phyloP scores from a whole-genome alignment of 768 basidiomycete genomes.

The Hericium rajendrae region DNA sequence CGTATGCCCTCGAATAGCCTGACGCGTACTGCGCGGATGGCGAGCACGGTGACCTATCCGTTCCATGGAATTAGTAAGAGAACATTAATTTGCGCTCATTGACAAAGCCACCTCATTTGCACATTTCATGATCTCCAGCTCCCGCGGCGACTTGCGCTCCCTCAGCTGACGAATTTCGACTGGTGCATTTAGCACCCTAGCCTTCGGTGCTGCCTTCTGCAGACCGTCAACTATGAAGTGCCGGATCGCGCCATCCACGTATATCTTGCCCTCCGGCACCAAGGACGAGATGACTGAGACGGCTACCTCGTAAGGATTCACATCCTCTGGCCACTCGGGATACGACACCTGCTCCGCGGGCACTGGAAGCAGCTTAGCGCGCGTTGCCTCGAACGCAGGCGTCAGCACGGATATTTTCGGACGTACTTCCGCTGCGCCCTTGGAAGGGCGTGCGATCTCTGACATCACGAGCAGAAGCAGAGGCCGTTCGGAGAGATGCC shows the following conservation, averaged over 20 bases:
- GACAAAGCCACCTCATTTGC: slow-evolving; percentile 55
- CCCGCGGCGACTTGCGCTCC: slow-evolving; percentile 65
- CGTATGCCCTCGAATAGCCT: slow-evolving; percentile 61
- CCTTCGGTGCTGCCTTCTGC: slow-evolving; percentile 30
- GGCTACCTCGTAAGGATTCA: slow-evolving; percentile 49
- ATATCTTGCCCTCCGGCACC: slow-evolving; percentile 29
- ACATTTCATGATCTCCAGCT: slow-evolving; percentile 64
- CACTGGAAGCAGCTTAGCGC: slow-evolving; percentile 52
- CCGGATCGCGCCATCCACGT: slow-evolving; percentile 51
- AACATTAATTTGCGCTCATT: not conserved
- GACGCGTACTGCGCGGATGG: slow-evolving; percentile 56
- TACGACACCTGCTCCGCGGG: slow-evolving; percentile 32
- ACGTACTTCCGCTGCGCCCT: slow-evolving; percentile 21
- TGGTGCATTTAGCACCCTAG: slow-evolving; percentile 40
- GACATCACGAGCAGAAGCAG: slow-evolving; percentile 60
- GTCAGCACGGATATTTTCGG: slow-evolving; percentile 55
- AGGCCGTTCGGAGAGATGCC: slow-evolving; percentile 73
- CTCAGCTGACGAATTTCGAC: slow-evolving; percentile 48
- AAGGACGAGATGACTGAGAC: slow-evolving; percentile 21
- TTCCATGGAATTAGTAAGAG: not conserved
- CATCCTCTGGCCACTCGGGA: slow-evolving; percentile 22
- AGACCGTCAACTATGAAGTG: slow-evolving; percentile 62
- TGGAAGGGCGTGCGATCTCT: slow-evolving; percentile 6
- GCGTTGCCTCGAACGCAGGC: slow-evolving; percentile 65
- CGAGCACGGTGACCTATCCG: slow-evolving; percentile 62